phyloP scores from a whole-genome alignment of 352 stramenopile genomes.

The Phytophthora citricola region DNA sequence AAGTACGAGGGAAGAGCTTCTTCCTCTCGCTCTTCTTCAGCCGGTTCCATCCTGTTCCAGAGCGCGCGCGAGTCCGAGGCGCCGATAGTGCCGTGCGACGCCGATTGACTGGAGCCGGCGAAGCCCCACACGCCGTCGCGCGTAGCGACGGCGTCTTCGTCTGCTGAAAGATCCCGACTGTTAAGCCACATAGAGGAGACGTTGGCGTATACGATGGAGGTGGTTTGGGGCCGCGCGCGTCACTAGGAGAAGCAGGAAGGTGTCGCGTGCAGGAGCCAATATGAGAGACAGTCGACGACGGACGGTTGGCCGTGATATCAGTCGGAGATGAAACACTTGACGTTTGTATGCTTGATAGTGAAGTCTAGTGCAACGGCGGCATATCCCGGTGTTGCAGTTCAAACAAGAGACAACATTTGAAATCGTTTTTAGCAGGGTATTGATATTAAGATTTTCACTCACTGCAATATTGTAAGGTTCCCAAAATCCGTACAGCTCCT shows the following conservation, averaged over 20 bases:
- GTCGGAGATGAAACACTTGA: neutral
- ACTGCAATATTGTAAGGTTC: too few species aligned
- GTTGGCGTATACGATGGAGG: conserved; percentile 3
- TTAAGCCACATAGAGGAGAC: conserved; percentile 45
- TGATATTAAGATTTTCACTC: too few species aligned
- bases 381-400: conserved; percentile 13
- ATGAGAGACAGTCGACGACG: neutral
- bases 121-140: conserved; percentile 41
- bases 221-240: neutral
- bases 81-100: conserved; percentile 50
- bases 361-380: conserved; percentile 14
- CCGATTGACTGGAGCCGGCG: conserved; percentile 6
- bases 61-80: conserved; percentile 49
- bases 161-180: conserved; percentile 34
- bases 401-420: conserved; percentile 1
- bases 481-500: too few species aligned
- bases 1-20: conserved; percentile 76
- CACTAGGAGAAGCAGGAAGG: conserved; percentile 3
- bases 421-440: too few species aligned
- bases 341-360: conserved; percentile 6
- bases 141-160: conserved; percentile 28
- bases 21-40: conserved; percentile 77
- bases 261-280: neutral
- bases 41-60: conserved; percentile 70
- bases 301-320: conserved; percentile 18